Conservation (phyloP, 768 basidiomycete genomes). For the Sporobolomyces phaffii region DNA sequence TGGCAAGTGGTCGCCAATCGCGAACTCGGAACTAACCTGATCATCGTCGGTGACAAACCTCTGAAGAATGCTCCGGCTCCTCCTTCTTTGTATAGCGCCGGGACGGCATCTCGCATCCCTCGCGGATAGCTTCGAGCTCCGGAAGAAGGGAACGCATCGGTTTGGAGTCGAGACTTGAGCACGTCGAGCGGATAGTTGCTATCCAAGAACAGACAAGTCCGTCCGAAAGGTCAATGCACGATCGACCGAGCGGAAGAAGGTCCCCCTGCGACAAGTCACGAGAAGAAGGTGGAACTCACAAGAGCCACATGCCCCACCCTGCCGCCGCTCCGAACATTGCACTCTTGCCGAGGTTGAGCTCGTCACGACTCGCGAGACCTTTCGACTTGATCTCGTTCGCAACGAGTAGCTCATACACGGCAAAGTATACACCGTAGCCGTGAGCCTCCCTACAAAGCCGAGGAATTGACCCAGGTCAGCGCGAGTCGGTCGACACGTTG, state of each 20-base stretch:
- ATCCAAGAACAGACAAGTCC: constrained; percentile 17
- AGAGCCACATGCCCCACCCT: constrained; percentile 70
- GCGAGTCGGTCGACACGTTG: too few species aligned
- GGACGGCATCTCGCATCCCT: constrained; percentile 67
- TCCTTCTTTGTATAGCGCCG: constrained; percentile 73
- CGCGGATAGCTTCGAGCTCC: constrained; percentile 72
- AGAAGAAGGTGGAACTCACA: neutral
- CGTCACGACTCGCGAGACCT: constrained; percentile 45
- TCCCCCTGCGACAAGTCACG: too few species aligned
- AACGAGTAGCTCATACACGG: constrained; percentile 85
- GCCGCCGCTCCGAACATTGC: constrained; percentile 84
- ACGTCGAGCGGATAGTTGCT: constrained; percentile 93
- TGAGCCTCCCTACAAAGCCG: constrained; percentile 70
- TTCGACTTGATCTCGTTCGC: constrained; percentile 64
- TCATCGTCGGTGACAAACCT: constrained; percentile 84
- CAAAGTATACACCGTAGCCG: constrained; percentile 83
- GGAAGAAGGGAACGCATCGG: constrained; percentile 70
- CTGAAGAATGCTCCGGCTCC: constrained; percentile 80
- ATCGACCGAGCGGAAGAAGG: too few species aligned
- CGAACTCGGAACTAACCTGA: constrained; percentile 57
- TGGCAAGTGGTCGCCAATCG: too few species aligned
- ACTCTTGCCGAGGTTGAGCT: constrained; percentile 70
- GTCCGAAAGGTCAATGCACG: too few species aligned
- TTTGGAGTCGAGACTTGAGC: constrained; percentile 94
- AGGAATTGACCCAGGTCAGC: too few species aligned